phyloP scores from a whole-genome alignment of 495 filamentous ascomycete genomes.

The Podospora sp. region DNA sequence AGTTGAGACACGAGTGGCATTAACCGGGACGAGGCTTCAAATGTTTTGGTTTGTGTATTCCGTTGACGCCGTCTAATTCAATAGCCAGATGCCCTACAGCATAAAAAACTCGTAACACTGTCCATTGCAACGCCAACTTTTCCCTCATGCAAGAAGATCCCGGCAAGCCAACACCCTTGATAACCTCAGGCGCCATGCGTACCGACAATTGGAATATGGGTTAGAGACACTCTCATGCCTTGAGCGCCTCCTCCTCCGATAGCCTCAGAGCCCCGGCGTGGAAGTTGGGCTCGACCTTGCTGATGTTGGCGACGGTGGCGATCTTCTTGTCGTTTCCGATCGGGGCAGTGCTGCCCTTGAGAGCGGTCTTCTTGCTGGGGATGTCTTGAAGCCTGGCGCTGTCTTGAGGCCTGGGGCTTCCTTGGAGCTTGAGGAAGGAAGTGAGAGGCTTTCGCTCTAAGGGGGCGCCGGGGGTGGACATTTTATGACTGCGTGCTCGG shows the following conservation, averaged over 20 bases:
- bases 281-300: slow-evolving; percentile 2
- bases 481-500: neutral
- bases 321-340: neutral
- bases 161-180: too few species aligned
- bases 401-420: slow-evolving; percentile 13
- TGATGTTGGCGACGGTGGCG: neutral
- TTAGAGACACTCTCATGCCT: neutral
- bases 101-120: too few species aligned
- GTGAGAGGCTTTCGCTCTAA: slow-evolving; percentile 5
- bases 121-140: too few species aligned
- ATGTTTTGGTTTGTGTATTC: too few species aligned
- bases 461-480: neutral
- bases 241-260: neutral
- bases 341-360: neutral
- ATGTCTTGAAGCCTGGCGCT: slow-evolving; percentile 11
- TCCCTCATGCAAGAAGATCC: too few species aligned
- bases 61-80: too few species aligned
- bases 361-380: slow-evolving; percentile 11
- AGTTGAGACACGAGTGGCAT: too few species aligned
- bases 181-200: neutral
- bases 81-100: too few species aligned
- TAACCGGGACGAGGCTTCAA: too few species aligned
- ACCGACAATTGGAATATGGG: neutral
- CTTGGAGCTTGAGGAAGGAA: slow-evolving; percentile 9
- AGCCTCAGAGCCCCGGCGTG: neutral